Evolutionary conservation across 148 eudicot genomes (phyloP), one percentile per base, ranked within the genome.

Genomic region (Polygonum maritimum): DNA sequence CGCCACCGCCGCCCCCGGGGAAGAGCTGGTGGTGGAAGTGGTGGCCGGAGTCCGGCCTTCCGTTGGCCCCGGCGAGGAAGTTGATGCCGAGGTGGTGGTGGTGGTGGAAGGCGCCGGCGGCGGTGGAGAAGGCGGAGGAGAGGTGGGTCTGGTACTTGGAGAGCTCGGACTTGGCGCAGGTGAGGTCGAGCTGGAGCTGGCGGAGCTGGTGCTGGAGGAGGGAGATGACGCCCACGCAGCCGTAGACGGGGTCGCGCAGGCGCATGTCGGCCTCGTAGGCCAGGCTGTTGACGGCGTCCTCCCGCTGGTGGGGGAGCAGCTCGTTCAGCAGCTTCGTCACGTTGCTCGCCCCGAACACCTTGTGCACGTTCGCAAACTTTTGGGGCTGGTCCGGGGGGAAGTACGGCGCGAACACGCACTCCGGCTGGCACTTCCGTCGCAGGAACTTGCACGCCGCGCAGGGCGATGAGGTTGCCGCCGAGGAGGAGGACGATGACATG

Each of bases 391-490:
- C 97, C 0, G 94, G 92, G 1, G 97, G 97, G 75, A 92, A 92
- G 52, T 92, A 92, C 0, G 97, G 92, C 0, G 97, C 97, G 44
- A 92, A 92, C 0, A 92, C 94, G 73, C 97, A 92, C 71, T 90
- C 97, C 7, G 97, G 91, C 71, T 85, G 94, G 77, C 97, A 92
- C 39, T 92, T 92, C 0, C 97, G 85, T 21, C 97, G 83, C 41
- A 92, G 79, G 75, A 92, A 92, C 81, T 92, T 92, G 81, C 97
- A 92, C 16, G 92, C 97, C 31, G 97, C 97, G 72, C 97, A 90
- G 8, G 97, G 97, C n/a, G 94, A 90, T 54, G 60, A 54, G 26
- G 76, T 82, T 88, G 60, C 60, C 10, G 60, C n/a, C 11, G 94
- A 40, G 9, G 93, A 75, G 7, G 90, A 86, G 0, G 93, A 84